A percentile compares a stretch with the other conserved stretches of the same genome.
Conservation (phyloP, 139 green algal species). For the Picochlorum costavermella region DNA sequence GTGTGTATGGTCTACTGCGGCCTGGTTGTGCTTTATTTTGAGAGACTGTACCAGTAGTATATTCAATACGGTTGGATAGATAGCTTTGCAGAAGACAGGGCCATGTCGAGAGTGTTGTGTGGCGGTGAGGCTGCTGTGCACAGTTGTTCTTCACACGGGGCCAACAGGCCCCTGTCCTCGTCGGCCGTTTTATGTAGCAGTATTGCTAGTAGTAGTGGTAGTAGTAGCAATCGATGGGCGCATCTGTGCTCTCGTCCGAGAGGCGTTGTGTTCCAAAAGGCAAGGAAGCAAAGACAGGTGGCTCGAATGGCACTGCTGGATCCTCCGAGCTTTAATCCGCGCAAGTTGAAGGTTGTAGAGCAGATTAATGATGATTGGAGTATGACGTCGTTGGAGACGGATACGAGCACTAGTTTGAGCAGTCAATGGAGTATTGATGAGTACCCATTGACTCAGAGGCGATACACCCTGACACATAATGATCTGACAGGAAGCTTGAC, state of each 20-base stretch:
- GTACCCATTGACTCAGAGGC: constrained; percentile 12
- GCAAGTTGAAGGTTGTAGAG: constrained; percentile 54
- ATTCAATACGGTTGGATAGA: too few species aligned
- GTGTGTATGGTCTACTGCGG: too few species aligned
- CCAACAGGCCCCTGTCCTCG: too few species aligned
- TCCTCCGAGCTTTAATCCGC: constrained; percentile 53
- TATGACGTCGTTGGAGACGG: background rate
- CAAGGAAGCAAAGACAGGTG: background rate
- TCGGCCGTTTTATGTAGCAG: too few species aligned
- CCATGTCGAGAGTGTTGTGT: too few species aligned
- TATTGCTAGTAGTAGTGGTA: too few species aligned
- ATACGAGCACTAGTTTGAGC: background rate
- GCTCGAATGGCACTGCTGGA: constrained; percentile 42
- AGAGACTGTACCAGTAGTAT: too few species aligned
- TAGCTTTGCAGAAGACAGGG: too few species aligned
- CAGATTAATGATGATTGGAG: constrained; percentile 11
- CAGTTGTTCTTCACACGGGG: too few species aligned
- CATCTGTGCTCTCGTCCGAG: background rate
- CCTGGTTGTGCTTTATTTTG: too few species aligned
- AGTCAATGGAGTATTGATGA: too few species aligned
- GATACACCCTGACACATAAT: constrained; percentile 91
- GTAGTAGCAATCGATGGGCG: background rate
- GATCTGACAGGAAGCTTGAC: constrained; percentile 73
- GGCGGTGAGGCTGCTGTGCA: too few species aligned
- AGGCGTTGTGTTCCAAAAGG: background rate